Conservation (phyloP, 2,329 filamentous ascomycete genomes). For the Colletotrichum navitas region DNA sequence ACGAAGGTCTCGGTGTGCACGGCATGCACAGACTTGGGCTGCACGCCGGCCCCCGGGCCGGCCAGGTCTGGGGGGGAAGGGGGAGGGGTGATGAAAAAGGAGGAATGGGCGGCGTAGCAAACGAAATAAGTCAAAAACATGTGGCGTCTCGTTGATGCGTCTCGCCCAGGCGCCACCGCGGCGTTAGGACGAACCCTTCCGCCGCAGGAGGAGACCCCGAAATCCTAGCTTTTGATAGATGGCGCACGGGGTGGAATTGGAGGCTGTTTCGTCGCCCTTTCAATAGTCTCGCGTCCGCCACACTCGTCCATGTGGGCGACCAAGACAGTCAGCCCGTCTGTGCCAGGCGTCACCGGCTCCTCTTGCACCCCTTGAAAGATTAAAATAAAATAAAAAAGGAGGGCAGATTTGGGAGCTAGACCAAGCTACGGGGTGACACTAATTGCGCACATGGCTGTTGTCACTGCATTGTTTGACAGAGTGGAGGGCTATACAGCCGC, state of each 20-base stretch:
- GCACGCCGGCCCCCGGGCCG: constrained; percentile 28
- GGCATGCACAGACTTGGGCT: constrained; percentile 29
- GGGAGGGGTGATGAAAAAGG: background rate
- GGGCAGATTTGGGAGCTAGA: background rate
- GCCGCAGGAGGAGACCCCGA: background rate
- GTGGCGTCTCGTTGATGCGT: constrained; percentile 13
- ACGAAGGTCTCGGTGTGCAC: constrained; percentile 32
- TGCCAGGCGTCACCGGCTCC: constrained; percentile 23
- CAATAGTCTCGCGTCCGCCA: constrained; percentile 17
- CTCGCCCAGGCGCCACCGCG: constrained; percentile 23
- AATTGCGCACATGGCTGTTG: constrained; percentile 32
- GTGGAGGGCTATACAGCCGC: constrained; percentile 36
- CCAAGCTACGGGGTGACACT: constrained; percentile 4
- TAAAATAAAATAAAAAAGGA: too few species aligned
- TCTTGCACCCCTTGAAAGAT: too few species aligned
- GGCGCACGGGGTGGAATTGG: background rate
- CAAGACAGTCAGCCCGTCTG: constrained; percentile 16
- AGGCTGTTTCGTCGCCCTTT: constrained; percentile 16
- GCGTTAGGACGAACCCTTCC: constrained; percentile 15
- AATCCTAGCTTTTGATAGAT: background rate
- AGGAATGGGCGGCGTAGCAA: constrained; percentile 18
- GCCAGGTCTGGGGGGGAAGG: background rate
- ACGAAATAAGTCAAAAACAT: background rate
- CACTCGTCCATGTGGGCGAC: constrained; percentile 25
- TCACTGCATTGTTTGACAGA: constrained; percentile 37